Evolutionary conservation across 805 yeast species (phyloP).

Genomic region (Wickerhamiella sorbophila): DNA sequence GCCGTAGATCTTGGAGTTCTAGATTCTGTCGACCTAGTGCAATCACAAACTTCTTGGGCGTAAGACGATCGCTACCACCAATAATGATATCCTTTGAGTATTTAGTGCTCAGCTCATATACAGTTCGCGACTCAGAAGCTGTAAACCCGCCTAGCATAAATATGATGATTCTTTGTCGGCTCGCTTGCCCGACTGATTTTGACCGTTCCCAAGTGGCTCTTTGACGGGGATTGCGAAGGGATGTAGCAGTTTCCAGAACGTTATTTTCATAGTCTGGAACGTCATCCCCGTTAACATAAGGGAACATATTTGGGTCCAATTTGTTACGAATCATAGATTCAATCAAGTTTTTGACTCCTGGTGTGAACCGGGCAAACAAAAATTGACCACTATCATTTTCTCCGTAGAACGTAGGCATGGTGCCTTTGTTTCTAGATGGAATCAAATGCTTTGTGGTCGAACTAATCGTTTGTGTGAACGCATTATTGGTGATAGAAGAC

Average conservation of each 20-base stretch:
- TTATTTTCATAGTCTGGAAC: slow-evolving; percentile 29
- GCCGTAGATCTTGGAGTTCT: slow-evolving; percentile 20
- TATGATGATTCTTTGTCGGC: slow-evolving; percentile 58
- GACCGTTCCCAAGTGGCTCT: slow-evolving; percentile 65
- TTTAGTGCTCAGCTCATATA: slow-evolving; percentile 49
- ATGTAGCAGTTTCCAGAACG: slow-evolving; percentile 29
- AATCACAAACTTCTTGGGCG: slow-evolving; percentile 24
- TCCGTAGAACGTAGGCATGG: slow-evolving; percentile 10
- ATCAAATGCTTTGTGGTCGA: slow-evolving; percentile 9
- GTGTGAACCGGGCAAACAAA: slow-evolving; percentile 43
- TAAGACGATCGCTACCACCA: slow-evolving; percentile 65
- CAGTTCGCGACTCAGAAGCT: slow-evolving; percentile 61
- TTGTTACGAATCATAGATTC: slow-evolving; percentile 34
- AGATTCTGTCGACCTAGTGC: slow-evolving; percentile 19
- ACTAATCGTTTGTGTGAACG: neutral
- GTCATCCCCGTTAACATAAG: slow-evolving; percentile 51
- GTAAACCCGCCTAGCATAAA: slow-evolving; percentile 87
- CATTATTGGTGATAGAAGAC: neutral
- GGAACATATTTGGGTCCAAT: slow-evolving; percentile 48
- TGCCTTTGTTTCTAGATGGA: slow-evolving; percentile 27
- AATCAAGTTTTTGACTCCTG: slow-evolving; percentile 49
- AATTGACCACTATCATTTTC: slow-evolving; percentile 32
- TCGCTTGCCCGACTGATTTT: slow-evolving; percentile 23
- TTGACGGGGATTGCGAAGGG: slow-evolving; percentile 56
- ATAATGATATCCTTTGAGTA: slow-evolving; percentile 54